These are phyloP conservation scores for Aspergillus terreus DNA, from an alignment of 2,329 filamentous ascomycete species.

Conservation along the genomic window DNA sequence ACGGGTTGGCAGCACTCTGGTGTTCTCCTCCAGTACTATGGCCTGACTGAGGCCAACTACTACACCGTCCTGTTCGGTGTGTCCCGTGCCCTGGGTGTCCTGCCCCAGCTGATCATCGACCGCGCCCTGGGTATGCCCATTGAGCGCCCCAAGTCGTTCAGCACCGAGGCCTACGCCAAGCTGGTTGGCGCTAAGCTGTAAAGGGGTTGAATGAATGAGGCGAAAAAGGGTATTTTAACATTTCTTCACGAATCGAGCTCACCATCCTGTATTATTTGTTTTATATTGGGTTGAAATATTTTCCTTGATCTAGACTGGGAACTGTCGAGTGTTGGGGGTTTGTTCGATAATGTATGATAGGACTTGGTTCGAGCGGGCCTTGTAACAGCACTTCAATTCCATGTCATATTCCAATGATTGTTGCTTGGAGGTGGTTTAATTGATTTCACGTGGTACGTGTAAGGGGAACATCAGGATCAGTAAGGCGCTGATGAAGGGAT, in stretches of 20 bases:
- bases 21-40: constrained; percentile 99
- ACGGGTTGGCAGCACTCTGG: constrained; percentile 67
- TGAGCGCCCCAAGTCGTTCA: constrained; percentile 98
- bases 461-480: too few relatives aligned
- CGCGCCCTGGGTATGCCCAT: constrained; percentile 94
- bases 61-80: constrained; percentile 99
- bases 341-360: constrained; percentile 37
- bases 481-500: not conserved
- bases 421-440: not conserved
- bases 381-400: constrained; percentile 32
- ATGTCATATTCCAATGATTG: not conserved
- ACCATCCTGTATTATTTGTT: constrained; percentile 21
- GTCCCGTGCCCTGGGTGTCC: constrained; percentile 93
- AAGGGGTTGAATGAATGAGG: constrained; percentile 34
- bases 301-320: constrained; percentile 18
- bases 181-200: constrained; percentile 87
- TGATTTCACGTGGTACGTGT: not conserved
- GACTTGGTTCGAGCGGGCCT: constrained; percentile 37
- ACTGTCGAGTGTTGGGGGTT: constrained; percentile 28
- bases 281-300: constrained; percentile 4
- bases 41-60: constrained; percentile 97
- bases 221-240: constrained; percentile 5
- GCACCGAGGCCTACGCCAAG: constrained; percentile 94
- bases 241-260: constrained; percentile 18
- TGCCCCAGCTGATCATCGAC: constrained; percentile 99